phyloP scores from a whole-genome alignment of 768 basidiomycete species.

The Tricholoma flavovirens region DNA sequence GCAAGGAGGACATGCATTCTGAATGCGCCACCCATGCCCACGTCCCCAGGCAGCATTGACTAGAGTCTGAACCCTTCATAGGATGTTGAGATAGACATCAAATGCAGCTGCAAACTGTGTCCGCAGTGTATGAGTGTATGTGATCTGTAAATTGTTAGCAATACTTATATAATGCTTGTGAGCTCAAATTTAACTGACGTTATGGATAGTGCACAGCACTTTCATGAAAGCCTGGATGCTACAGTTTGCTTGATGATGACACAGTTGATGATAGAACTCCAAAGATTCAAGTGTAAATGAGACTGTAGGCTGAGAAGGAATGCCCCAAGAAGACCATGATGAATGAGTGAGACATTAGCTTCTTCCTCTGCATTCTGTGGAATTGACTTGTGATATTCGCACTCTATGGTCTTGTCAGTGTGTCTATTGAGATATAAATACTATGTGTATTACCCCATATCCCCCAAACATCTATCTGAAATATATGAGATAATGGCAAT shows the following conservation, averaged over 20 bases:
- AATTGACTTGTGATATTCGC: neutral
- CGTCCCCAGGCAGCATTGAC: neutral
- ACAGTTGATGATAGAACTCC: neutral
- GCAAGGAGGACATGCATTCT: neutral
- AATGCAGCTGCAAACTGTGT: too few species aligned
- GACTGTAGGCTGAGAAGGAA: neutral
- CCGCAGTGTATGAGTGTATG: neutral
- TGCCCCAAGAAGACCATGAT: neutral
- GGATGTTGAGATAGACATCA: neutral
- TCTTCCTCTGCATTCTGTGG: neutral
- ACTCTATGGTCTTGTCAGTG: neutral
- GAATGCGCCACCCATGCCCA: neutral
- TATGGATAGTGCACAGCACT: too few species aligned
- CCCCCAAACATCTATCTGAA: neutral
- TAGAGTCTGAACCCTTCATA: neutral
- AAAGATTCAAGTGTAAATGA: too few species aligned
- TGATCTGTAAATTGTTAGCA: neutral
- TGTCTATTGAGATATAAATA: neutral
- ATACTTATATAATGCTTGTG: neutral
- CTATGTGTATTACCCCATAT: neutral
- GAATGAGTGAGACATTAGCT: neutral
- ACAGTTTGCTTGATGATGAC: neutral
- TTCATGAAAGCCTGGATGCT: neutral
- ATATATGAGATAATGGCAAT: neutral
- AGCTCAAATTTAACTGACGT: too few species aligned